A percentile compares a stretch with the other conserved stretches of the same genome.
These are phyloP conservation scores for Rhazya stricta DNA, from an alignment of 257 asterid species.

Conservation along the genomic window DNA sequence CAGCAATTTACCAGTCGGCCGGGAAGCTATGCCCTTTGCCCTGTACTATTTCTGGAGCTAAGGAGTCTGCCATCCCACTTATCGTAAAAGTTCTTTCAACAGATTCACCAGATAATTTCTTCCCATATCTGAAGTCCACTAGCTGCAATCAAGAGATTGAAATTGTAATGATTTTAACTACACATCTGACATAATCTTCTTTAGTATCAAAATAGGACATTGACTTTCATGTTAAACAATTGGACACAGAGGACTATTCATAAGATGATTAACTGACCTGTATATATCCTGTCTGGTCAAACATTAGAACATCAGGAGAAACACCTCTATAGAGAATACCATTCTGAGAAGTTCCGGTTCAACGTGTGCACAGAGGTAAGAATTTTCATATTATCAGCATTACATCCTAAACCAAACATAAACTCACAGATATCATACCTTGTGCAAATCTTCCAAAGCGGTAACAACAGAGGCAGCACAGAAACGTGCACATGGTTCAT, in stretches of 20 bases:
- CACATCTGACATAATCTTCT: background rate
- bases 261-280: conserved; percentile 43
- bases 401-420: conserved; percentile 7
- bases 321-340: conserved; percentile 80
- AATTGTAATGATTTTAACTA: conserved; percentile 21
- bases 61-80: conserved; percentile 80
- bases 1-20: conserved; percentile 72
- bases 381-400: background rate
- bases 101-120: conserved; percentile 54
- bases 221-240: background rate
- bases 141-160: conserved; percentile 47
- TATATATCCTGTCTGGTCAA: conserved; percentile 70
- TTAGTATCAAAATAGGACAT: background rate
- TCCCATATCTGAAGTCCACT: conserved; percentile 92
- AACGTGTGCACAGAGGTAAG: conserved; percentile 7
- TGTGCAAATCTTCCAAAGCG: conserved; percentile 79
- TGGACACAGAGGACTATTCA: background rate
- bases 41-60: conserved; percentile 92
- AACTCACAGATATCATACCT: conserved; percentile 40
- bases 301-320: conserved; percentile 72
- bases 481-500: conserved; percentile 71
- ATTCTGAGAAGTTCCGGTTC: conserved; percentile 39
- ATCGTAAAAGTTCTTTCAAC: conserved; percentile 72
- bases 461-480: conserved; percentile 80
- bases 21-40: conserved; percentile 93